Conservation (phyloP, 352 stramenopile genomes). For the Blastocystis sp. region DNA sequence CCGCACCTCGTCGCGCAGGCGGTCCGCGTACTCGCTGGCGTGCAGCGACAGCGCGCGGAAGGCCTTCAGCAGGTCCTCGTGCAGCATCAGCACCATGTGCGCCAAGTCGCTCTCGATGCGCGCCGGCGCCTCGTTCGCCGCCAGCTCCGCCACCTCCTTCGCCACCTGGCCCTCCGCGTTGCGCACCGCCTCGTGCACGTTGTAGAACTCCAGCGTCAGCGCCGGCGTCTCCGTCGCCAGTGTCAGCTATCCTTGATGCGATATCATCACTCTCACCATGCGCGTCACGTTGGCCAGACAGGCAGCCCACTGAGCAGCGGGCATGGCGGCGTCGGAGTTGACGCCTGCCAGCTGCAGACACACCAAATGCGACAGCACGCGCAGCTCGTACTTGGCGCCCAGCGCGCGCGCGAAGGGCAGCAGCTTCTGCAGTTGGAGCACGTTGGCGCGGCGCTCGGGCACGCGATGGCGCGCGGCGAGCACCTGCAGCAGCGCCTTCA, state of each 20-base stretch:
- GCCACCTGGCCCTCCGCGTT: background rate
- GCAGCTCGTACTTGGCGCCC: conserved; percentile 50
- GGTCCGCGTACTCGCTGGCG: background rate
- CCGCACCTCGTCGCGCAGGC: conserved; percentile 24
- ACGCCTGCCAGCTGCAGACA: background rate
- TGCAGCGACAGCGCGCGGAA: background rate
- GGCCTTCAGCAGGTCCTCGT: background rate
- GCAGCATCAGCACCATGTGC: background rate
- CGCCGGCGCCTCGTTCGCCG: background rate
- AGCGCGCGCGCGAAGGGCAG: conserved; percentile 15
- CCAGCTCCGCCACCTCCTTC: background rate
- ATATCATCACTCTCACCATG: background rate
- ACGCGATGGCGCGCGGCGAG: background rate
- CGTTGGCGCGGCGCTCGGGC: background rate
- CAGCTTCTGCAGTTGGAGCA: background rate
- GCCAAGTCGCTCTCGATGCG: background rate
- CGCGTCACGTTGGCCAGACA: background rate
- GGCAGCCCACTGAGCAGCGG: background rate
- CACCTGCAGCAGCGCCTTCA: background rate
- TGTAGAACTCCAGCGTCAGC: background rate
- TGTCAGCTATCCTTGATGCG: background rate
- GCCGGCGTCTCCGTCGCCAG: background rate
- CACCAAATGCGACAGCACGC: conserved; percentile 40
- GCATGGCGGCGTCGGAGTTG: background rate
- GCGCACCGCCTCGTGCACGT: conserved; percentile 5